Conservation (phyloP, 805 yeast genomes). For the Grigorovia transvaalensis region DNA sequence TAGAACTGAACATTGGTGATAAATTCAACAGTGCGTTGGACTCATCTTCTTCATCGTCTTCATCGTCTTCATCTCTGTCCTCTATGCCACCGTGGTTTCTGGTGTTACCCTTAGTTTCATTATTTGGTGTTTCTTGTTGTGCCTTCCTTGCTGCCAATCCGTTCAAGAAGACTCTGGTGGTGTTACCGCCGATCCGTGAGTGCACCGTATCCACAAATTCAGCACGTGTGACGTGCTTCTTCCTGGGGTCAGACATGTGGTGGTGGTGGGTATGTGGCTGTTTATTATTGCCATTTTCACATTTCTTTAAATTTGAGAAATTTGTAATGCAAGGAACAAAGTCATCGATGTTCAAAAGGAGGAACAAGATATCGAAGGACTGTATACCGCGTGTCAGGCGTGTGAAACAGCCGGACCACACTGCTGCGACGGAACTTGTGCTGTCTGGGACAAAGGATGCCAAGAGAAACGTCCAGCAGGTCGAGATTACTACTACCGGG, state of each 20-base stretch:
- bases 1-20: conserved; percentile 74
- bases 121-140: background rate
- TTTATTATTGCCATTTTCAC: background rate
- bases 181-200: conserved; percentile 23
- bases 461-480: background rate
- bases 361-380: background rate
- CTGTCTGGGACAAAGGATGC: background rate
- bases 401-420: background rate
- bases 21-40: conserved; percentile 22
- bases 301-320: background rate
- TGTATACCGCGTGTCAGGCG: background rate
- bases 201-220: conserved; percentile 19
- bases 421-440: too few relatives aligned
- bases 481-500: background rate
- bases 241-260: conserved; percentile 4
- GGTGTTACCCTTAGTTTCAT: background rate
- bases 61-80: background rate
- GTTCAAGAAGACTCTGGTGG: conserved; percentile 18
- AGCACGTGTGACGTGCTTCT: conserved; percentile 18
- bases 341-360: background rate
- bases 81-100: conserved; percentile 2
- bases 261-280: background rate
- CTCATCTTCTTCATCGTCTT: conserved; percentile 3
- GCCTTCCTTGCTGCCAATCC: conserved; percentile 6
- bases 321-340: background rate